phyloP scores from a whole-genome alignment of 2,329 filamentous ascomycete species.

The Hymenoscyphus occultus region DNA sequence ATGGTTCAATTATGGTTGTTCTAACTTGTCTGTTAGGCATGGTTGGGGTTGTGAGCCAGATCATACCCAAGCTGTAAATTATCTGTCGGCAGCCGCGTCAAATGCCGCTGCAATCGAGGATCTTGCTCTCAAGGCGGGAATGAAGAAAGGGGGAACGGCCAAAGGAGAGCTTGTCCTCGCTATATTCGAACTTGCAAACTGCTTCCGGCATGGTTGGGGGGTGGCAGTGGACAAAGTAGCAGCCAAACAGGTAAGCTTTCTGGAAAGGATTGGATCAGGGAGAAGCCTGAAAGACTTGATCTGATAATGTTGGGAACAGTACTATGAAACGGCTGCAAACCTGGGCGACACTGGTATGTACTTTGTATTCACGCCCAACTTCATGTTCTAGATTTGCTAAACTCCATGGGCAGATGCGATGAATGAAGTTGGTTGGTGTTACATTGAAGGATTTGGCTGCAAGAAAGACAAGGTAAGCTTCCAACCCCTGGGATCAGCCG shows the following conservation, averaged over 20 bases:
- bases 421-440: slow-evolving; percentile 97
- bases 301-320: slow-evolving; percentile 53
- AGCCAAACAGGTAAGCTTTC: slow-evolving; percentile 60
- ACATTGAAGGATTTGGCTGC: slow-evolving; percentile 91
- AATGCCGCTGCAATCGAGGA: slow-evolving; percentile 88
- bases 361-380: slow-evolving; percentile 19
- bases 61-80: slow-evolving; percentile 70
- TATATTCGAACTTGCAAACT: slow-evolving; percentile 92
- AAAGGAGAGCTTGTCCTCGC: slow-evolving; percentile 96
- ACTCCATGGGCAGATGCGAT: slow-evolving; percentile 68
- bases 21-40: slow-evolving; percentile 56
- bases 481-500: slow-evolving; percentile 14
- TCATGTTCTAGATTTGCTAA: slow-evolving; percentile 24
- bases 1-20: slow-evolving; percentile 11
- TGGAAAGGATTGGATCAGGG: slow-evolving; percentile 26
- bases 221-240: slow-evolving; percentile 81
- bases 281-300: slow-evolving; percentile 23
- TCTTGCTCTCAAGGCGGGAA: slow-evolving; percentile 77
- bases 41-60: slow-evolving; percentile 86
- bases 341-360: slow-evolving; percentile 76
- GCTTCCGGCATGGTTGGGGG: slow-evolving; percentile 93
- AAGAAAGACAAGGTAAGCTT: slow-evolving; percentile 94
- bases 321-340: slow-evolving; percentile 97
- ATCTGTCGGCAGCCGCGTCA: slow-evolving; percentile 82
- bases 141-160: slow-evolving; percentile 89